These are phyloP conservation scores for Russula sp. DNA, from an alignment of 768 basidiomycete species.

Conservation along the genomic window DNA sequence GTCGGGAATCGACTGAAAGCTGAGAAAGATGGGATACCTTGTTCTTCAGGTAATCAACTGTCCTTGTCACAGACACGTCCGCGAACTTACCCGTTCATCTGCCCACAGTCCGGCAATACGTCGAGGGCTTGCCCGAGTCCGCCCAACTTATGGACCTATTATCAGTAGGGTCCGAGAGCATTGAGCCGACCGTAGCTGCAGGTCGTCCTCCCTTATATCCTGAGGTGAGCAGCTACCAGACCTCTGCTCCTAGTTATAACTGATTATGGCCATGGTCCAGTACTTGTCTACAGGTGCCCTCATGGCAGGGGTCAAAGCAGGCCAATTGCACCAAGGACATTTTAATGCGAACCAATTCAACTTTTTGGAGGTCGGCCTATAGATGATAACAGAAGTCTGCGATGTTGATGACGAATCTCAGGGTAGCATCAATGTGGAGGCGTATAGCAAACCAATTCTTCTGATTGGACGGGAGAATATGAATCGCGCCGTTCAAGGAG, in stretches of 20 bases:
- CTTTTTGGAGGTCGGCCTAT: slow-evolving; percentile 75
- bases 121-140: slow-evolving; percentile 64
- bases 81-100: background rate
- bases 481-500: slow-evolving; percentile 93
- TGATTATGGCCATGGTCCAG: slow-evolving; percentile 35
- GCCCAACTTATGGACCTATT: slow-evolving; percentile 75
- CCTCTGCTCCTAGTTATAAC: background rate
- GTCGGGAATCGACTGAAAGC: slow-evolving; percentile 77
- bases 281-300: slow-evolving; percentile 71
- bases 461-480: slow-evolving; percentile 87
- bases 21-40: slow-evolving; percentile 51
- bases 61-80: background rate
- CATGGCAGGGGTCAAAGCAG: slow-evolving; percentile 78
- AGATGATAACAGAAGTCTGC: background rate
- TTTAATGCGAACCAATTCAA: slow-evolving; percentile 96
- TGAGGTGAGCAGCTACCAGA: slow-evolving; percentile 44
- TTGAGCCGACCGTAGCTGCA: slow-evolving; percentile 56
- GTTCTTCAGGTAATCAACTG: slow-evolving; percentile 50
- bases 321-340: slow-evolving; percentile 83
- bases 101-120: slow-evolving; percentile 64
- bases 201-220: slow-evolving; percentile 57
- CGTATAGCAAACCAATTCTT: slow-evolving; percentile 71
- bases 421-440: slow-evolving; percentile 76
- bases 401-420: slow-evolving; percentile 27
- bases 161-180: slow-evolving; percentile 58